Evolutionary conservation across 2,329 filamentous ascomycete species (phyloP), one percentile per base, ranked within the genome.

Genomic region (Colletotrichum endophyticum): DNA sequence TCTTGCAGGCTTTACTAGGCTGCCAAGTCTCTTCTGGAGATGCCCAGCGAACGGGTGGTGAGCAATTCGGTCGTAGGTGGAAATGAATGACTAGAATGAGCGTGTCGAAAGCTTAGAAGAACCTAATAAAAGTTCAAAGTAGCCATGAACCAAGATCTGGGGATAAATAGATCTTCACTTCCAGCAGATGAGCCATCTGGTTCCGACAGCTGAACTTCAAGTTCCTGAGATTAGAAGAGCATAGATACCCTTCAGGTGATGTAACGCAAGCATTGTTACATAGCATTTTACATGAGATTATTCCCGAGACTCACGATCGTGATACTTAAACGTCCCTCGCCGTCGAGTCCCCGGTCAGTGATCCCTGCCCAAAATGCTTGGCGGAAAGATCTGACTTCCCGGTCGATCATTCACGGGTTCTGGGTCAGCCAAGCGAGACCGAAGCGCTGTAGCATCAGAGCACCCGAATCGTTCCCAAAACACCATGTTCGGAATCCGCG

Each of bases 1-100:
- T 3, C n/a, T 22, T 12, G 11, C 44, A 22, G 44, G 4, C 3
- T 3, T 12, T 0, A 6, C 4, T 22, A 11, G 44, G 19, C 3
- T 49, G 39, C 39, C 19, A 44, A 3, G 8, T 2, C 19, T 3
- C 39, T 3, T 44, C 39, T 44, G 3, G 39, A 6, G 19, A 44
- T 3, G 19, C 0, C 2, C 0, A n/a, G 19, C 19, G 19, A n/a
- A n/a, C 19, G 19, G 39, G 0, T n/a, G 19, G 19, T 11, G 6
- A 44, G 39, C 9, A 9, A 8, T 44, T n/a, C 0, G 39, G 2
- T 44, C 19, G 1, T 12, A 44, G 4, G 1, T 1, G 19, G 39
- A 3, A 19, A 44, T 19, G 16, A 19, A 16, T 0, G 39, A n/a
- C 16, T 19, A 9, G 36, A 44, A 44, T 2, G 16, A 44, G 15